Percentiles rank a stretch among this genome's conserved stretches.
phyloP scores from a whole-genome alignment of 2,329 filamentous ascomycete genomes.

The Penicillium sp. region DNA sequence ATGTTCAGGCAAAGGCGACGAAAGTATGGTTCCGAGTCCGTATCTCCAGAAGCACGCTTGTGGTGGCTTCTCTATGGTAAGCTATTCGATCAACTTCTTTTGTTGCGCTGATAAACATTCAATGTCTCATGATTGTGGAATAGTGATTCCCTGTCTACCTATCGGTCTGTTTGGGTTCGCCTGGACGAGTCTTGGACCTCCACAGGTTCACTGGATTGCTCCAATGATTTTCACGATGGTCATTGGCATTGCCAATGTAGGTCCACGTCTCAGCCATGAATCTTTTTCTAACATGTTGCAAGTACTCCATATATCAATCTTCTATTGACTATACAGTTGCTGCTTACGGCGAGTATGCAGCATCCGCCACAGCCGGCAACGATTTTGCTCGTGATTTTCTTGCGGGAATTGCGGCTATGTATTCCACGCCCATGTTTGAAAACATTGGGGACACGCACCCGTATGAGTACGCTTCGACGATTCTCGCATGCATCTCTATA shows the following conservation, averaged over 20 bases:
- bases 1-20: neutral
- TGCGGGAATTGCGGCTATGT: slow-evolving; percentile 58
- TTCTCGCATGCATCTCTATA: neutral
- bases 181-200: slow-evolving; percentile 49
- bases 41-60: neutral
- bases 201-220: slow-evolving; percentile 51
- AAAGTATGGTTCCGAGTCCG: neutral
- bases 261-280: neutral
- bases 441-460: slow-evolving; percentile 45
- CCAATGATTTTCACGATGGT: slow-evolving; percentile 1
- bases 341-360: slow-evolving; percentile 61
- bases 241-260: neutral
- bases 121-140: neutral
- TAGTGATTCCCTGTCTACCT: neutral
- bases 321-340: slow-evolving; percentile 62
- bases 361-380: slow-evolving; percentile 62
- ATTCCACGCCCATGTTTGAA: slow-evolving; percentile 47
- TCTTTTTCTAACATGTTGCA: slow-evolving; percentile 13
- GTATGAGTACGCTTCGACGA: neutral
- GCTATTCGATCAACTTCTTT: neutral
- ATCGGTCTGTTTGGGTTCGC: slow-evolving; percentile 60
- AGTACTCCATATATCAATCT: slow-evolving; percentile 19
- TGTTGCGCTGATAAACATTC: no score
- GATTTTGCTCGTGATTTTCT: slow-evolving; percentile 63
- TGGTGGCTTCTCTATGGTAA: neutral